These are phyloP conservation scores for Colletotrichum spinosum DNA, from an alignment of 2,329 filamentous ascomycete genomes.

Conservation along the genomic window DNA sequence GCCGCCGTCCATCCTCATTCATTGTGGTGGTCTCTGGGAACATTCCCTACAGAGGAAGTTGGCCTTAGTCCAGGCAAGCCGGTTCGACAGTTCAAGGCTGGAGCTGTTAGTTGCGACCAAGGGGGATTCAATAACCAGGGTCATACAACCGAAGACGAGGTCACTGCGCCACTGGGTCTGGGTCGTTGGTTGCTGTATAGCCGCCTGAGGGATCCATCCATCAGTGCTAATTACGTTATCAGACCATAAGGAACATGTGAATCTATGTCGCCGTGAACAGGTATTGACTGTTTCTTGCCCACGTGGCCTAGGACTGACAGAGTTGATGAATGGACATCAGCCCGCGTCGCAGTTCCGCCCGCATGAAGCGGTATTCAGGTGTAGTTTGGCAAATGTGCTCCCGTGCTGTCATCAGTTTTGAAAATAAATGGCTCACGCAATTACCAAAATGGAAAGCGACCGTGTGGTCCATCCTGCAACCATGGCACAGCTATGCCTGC, in stretches of 20 bases:
- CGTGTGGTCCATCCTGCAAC: constrained; percentile 14
- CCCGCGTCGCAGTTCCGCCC: not conserved
- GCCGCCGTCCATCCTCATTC: constrained; percentile 2
- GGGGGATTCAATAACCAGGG: not conserved
- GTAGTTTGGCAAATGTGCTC: not conserved
- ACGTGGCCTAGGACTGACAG: not conserved
- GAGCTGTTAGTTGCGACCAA: constrained; percentile 2
- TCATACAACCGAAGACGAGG: not conserved
- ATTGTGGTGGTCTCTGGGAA: not conserved
- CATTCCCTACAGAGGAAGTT: constrained; percentile 8
- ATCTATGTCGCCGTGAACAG: not conserved
- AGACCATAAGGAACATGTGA: not conserved
- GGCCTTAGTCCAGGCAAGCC: not conserved
- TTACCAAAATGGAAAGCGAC: not conserved
- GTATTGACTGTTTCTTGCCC: not conserved
- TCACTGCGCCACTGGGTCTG: constrained; percentile 7
- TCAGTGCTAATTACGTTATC: constrained; percentile 4
- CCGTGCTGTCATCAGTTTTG: not conserved
- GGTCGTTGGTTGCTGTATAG: not conserved
- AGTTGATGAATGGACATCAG: not conserved
- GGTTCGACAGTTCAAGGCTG: not conserved
- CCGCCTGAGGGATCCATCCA: not conserved
- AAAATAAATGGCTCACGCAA: not conserved
- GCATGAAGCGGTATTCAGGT: constrained; percentile 2
- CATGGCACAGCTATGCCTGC: constrained; percentile 11